Evolutionary conservation across 768 basidiomycete species (phyloP), one percentile per base, ranked within the genome.

Genomic region (Trametes cinnabarina): DNA sequence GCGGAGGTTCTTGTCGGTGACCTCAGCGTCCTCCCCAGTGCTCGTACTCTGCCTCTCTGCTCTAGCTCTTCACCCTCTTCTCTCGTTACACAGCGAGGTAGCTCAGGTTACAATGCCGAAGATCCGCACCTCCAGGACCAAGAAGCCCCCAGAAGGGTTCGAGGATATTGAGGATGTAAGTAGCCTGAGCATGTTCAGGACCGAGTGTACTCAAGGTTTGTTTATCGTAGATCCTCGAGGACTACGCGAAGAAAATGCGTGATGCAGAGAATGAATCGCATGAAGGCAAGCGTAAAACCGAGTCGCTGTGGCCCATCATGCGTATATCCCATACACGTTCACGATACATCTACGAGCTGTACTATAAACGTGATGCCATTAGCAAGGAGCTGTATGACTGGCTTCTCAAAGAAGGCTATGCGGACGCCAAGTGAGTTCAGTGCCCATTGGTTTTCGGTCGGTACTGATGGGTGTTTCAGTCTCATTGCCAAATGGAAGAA

Each of bases 401-500:
- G 97, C 73, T 99, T 46, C 73, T 98, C 71, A 98, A 97, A 78
- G 73, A 98, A 73, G 92, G 92, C 12, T 98, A 98, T 72, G 97
- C 90, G 25, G 97, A 99, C 69, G 87, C 87, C 32, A 97, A 97
- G 96, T 96, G 66, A 68, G 91, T 81, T 8, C 28, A 43, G 3
- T 34, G 19, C 3, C 15, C 15, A 2, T 9, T 17, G 17, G 7
- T 15, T 28, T 7, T 11, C 2, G 10, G 3, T 7, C 11, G 10
- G 32, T 25, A 47, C 49, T 50, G 23, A 52, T 25, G 34, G 49
- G 25, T 51, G 26, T 25, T 17, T 12, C 63, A 98, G 95, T 69
- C 75, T 98, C 69, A 90, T 99, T 69, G 97, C 97, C 35, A 99
- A 99, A 73, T 99, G 97, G 97, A 98, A 98, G 79, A 99, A 98